These are phyloP conservation scores for Gloeopeniophorella convolvens DNA, from an alignment of 768 basidiomycete genomes.

Conservation along the genomic window DNA sequence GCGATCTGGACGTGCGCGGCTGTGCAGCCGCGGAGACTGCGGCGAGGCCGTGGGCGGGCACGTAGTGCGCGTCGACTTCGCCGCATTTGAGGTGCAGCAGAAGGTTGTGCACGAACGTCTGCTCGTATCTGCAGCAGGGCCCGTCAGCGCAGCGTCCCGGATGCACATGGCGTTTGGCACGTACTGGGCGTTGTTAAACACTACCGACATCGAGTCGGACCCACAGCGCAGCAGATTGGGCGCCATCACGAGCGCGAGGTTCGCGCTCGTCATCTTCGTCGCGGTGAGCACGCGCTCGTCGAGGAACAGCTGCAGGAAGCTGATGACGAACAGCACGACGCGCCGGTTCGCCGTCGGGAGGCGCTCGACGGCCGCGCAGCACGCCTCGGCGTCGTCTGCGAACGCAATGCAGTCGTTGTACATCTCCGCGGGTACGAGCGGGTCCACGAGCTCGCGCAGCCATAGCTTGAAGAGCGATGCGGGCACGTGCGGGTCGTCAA, in stretches of 20 bases:
- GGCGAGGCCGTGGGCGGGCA: conserved; percentile 73
- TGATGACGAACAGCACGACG: conserved; percentile 82
- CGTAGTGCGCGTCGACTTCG: conserved; percentile 70
- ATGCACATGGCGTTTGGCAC: conserved; percentile 27
- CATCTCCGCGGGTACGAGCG: conserved; percentile 84
- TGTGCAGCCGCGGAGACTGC: conserved; percentile 42
- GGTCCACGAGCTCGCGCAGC: conserved; percentile 87
- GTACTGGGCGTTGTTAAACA: conserved; percentile 88
- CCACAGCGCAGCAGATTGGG: conserved; percentile 84
- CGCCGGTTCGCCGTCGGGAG: conserved; percentile 83
- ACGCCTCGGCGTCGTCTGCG: conserved; percentile 59
- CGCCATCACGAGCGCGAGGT: conserved; percentile 86
- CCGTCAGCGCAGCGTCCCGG: not conserved
- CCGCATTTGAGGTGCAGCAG: conserved; percentile 71
- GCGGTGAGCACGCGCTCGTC: conserved; percentile 62
- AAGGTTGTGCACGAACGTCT: conserved; percentile 81
- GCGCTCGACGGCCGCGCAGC: conserved; percentile 65
- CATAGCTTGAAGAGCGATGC: conserved; percentile 90
- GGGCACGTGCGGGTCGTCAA: conserved; percentile 87
- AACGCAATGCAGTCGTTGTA: conserved; percentile 84
- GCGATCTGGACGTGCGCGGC: conserved; percentile 49
- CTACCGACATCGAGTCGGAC: conserved; percentile 81
- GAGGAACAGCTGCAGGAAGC: conserved; percentile 86
- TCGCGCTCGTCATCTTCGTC: conserved; percentile 89
- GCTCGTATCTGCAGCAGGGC: conserved; percentile 60